Conservation (phyloP, 2,329 filamentous ascomycete species). For the Hypoxylon sp. region DNA sequence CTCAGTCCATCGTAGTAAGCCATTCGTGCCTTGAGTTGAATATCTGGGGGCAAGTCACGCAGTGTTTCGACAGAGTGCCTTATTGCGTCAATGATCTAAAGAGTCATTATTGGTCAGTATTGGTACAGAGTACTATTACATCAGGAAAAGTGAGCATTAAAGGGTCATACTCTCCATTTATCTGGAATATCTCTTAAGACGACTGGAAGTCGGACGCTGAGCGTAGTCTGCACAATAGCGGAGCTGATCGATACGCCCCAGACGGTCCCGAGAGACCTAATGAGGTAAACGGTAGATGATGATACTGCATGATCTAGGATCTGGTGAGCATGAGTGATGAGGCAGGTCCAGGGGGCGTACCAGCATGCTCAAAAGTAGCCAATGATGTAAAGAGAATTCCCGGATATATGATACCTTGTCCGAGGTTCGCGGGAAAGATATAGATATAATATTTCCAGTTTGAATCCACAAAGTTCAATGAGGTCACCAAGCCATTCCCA, state of each 20-base stretch:
- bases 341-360: slow-evolving; percentile 56
- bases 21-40: slow-evolving; percentile 69
- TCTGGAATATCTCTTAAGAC: slow-evolving; percentile 69
- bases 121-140: slow-evolving; percentile 48
- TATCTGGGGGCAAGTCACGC: slow-evolving; percentile 67
- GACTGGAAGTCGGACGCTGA: slow-evolving; percentile 67
- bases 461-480: slow-evolving; percentile 65
- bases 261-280: slow-evolving; percentile 74
- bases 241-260: slow-evolving; percentile 76
- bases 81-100: slow-evolving; percentile 72
- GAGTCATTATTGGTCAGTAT: slow-evolving; percentile 34
- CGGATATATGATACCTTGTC: slow-evolving; percentile 73
- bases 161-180: slow-evolving; percentile 68
- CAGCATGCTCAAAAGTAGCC: slow-evolving; percentile 73
- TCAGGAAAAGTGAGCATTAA: slow-evolving; percentile 31
- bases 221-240: slow-evolving; percentile 73
- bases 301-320: slow-evolving; percentile 72
- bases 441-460: slow-evolving; percentile 70
- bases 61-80: slow-evolving; percentile 73
- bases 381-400: slow-evolving; percentile 73
- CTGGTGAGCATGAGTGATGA: slow-evolving; percentile 25
- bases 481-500: slow-evolving; percentile 68
- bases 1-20: slow-evolving; percentile 73
- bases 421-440: slow-evolving; percentile 71
- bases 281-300: slow-evolving; percentile 74